Evolutionary conservation across 2,329 filamentous ascomycete species (phyloP).

Genomic region (Botryotinia globosa): DNA sequence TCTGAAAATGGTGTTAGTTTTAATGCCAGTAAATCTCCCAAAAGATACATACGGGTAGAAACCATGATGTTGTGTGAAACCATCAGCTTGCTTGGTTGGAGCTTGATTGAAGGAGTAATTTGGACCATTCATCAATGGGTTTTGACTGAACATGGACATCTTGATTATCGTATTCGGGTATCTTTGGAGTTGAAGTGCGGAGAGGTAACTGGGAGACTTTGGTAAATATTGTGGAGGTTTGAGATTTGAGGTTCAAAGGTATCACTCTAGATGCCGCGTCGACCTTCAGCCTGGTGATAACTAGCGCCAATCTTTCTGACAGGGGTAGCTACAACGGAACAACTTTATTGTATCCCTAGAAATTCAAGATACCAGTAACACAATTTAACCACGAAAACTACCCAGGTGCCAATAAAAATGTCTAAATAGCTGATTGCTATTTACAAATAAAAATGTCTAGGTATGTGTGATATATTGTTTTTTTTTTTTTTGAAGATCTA

Average conservation of each 20-base stretch:
- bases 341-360: not conserved
- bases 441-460: slow-evolving; percentile 14
- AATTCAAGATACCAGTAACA: not conserved
- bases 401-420: not conserved
- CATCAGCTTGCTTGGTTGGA: slow-evolving; percentile 52
- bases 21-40: not conserved
- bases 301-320: slow-evolving; percentile 20
- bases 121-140: slow-evolving; percentile 65
- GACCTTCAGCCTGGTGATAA: slow-evolving; percentile 29
- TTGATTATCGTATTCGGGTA: slow-evolving; percentile 31
- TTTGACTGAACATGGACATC: slow-evolving; percentile 70
- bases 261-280: slow-evolving; percentile 28
- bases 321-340: slow-evolving; percentile 32
- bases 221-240: slow-evolving; percentile 17
- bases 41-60: slow-evolving; percentile 80
- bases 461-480: not conserved
- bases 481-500: not conserved
- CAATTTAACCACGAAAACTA: not conserved
- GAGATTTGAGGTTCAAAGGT: slow-evolving; percentile 20
- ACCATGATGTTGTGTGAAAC: slow-evolving; percentile 64
- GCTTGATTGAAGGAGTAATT: slow-evolving; percentile 67
- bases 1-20: slow-evolving; percentile 45
- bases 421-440: not conserved
- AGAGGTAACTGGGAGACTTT: slow-evolving; percentile 14
- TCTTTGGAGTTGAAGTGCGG: slow-evolving; percentile 10